These are phyloP conservation scores for Podaxis sp. DNA, from an alignment of 768 basidiomycete genomes.

Conservation along the genomic window DNA sequence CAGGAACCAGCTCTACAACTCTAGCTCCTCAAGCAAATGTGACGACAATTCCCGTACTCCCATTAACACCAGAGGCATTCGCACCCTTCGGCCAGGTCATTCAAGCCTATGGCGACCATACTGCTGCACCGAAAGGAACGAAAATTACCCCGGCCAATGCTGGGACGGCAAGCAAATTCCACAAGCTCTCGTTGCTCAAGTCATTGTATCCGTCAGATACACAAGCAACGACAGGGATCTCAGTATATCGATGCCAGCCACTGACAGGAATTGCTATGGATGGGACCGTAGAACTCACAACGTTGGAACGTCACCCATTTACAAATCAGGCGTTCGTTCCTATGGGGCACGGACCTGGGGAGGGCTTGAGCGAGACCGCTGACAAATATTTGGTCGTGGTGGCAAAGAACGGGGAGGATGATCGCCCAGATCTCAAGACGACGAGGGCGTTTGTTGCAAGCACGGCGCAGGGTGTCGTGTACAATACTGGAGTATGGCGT, in stretches of 20 bases:
- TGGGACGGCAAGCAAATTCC: slow-evolving; percentile 90
- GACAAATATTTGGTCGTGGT: slow-evolving; percentile 81
- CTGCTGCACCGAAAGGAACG: slow-evolving; percentile 65
- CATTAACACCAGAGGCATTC: slow-evolving; percentile 86
- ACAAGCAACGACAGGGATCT: slow-evolving; percentile 67
- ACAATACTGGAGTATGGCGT: slow-evolving; percentile 89
- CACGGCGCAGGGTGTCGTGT: slow-evolving; percentile 82
- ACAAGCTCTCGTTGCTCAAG: slow-evolving; percentile 77
- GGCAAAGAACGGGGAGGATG: slow-evolving; percentile 74
- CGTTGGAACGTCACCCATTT: slow-evolving; percentile 87
- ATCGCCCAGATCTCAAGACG: slow-evolving; percentile 72
- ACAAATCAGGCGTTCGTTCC: slow-evolving; percentile 95
- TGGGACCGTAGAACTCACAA: slow-evolving; percentile 57
- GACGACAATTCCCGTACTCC: slow-evolving; percentile 50
- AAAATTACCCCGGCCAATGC: slow-evolving; percentile 83
- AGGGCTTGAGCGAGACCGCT: slow-evolving; percentile 48
- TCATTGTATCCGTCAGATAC: slow-evolving; percentile 61
- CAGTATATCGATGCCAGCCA: slow-evolving; percentile 80
- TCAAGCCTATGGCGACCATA: slow-evolving; percentile 75
- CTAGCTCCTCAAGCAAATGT: slow-evolving; percentile 7
- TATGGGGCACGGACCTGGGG: slow-evolving; percentile 67
- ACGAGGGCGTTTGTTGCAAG: slow-evolving; percentile 82
- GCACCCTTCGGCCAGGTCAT: slow-evolving; percentile 88
- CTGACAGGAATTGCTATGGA: slow-evolving; percentile 42
- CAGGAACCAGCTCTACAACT: background rate